These are phyloP conservation scores for Colletotrichum karsti DNA, from an alignment of 2,329 filamentous ascomycete species.

Conservation along the genomic window DNA sequence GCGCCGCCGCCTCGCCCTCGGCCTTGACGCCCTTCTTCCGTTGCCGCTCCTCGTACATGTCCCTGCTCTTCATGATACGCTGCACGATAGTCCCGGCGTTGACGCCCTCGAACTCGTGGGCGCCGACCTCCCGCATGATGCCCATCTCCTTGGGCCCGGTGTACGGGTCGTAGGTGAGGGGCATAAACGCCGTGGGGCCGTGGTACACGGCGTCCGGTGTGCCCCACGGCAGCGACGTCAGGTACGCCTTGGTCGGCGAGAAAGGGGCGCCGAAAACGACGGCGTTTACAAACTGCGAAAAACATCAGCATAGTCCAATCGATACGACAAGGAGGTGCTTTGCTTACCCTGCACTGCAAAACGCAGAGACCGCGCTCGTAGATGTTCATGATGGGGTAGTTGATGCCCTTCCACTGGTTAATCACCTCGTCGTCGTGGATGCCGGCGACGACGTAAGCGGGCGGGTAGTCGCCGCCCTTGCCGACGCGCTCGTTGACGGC, in stretches of 20 bases:
- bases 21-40: constrained; percentile 89
- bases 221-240: constrained; percentile 77
- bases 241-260: constrained; percentile 80
- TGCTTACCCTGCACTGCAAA: constrained; percentile 82
- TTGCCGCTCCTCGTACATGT: constrained; percentile 91
- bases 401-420: constrained; percentile 95
- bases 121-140: constrained; percentile 82
- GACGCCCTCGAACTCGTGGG: constrained; percentile 84
- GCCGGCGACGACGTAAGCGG: constrained; percentile 89
- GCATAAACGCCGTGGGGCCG: constrained; percentile 93
- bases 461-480: constrained; percentile 78
- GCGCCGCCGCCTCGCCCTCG: constrained; percentile 73
- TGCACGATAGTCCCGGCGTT: constrained; percentile 94
- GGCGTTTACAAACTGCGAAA: constrained; percentile 79
- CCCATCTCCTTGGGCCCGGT: constrained; percentile 80
- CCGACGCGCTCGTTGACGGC: constrained; percentile 69
- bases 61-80: constrained; percentile 86
- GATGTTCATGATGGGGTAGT: constrained; percentile 99
- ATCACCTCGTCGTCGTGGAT: constrained; percentile 96
- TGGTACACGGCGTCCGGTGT: constrained; percentile 88
- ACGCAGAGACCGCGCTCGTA: constrained; percentile 96
- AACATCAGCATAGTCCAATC: not conserved
- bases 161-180: constrained; percentile 82
- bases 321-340: too few species aligned
- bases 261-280: constrained; percentile 93